phyloP scores from a whole-genome alignment of 208 protist genomes.

The Acanthamoeba healyi region DNA sequence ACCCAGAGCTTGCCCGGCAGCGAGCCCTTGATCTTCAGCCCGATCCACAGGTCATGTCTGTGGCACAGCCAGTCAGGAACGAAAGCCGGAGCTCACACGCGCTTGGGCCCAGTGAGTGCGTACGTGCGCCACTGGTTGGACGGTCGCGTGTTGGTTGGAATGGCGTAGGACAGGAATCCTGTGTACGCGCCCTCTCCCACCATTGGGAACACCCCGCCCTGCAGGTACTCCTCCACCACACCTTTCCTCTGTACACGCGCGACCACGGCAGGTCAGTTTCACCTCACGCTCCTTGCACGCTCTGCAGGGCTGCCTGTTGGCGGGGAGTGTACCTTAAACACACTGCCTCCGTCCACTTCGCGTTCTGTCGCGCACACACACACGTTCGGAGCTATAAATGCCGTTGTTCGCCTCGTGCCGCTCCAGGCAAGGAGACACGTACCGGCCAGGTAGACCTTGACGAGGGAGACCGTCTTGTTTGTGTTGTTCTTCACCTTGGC shows the following conservation, averaged over 20 bases:
- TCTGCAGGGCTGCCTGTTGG: background rate
- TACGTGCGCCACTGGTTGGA: conserved; percentile 45
- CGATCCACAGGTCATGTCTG: conserved; percentile 40
- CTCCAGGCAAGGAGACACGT: background rate
- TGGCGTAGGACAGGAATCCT: background rate
- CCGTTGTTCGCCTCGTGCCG: no score
- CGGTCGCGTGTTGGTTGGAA: background rate
- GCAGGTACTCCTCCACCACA: conserved; percentile 38
- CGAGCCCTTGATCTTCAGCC: conserved; percentile 20
- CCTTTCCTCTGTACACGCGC: background rate
- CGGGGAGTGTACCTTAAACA: background rate
- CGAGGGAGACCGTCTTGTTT: background rate
- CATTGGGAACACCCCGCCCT: conserved; percentile 32
- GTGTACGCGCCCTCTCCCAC: background rate
- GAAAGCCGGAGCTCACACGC: no score
- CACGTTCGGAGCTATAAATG: no score
- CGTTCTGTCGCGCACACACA: background rate
- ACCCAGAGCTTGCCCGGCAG: background rate
- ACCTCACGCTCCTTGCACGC: no score
- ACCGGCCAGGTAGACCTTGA: background rate
- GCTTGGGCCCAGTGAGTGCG: no score
- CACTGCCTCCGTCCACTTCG: background rate
- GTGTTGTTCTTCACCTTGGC: conserved; percentile 14
- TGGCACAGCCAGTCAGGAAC: background rate
- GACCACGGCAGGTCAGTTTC: no score